These are phyloP conservation scores for Solanum pimpinellifolium DNA, from an alignment of 257 asterid species.

Conservation along the genomic window DNA sequence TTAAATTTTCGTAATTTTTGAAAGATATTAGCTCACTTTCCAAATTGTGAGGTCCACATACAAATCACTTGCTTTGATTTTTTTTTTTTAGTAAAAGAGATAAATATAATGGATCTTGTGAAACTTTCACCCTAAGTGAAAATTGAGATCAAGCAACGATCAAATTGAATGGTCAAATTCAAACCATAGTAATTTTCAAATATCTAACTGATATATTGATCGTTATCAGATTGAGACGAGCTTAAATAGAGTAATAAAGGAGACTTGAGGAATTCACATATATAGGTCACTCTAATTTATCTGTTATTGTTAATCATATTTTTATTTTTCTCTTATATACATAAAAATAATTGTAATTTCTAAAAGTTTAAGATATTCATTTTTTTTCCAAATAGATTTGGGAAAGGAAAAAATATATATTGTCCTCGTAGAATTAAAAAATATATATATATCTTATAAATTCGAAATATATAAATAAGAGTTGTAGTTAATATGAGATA, in stretches of 20 bases:
- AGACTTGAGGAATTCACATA: too few species aligned
- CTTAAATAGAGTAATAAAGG: background rate
- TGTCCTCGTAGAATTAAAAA: background rate
- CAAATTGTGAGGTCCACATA: conserved; percentile 15
- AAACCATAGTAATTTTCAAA: background rate
- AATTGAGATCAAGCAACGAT: background rate
- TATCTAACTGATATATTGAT: background rate
- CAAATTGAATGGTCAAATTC: background rate
- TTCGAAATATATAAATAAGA: background rate
- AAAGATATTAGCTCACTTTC: conserved; percentile 8
- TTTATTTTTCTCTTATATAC: background rate
- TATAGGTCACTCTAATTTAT: background rate
- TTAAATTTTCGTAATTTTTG: background rate
- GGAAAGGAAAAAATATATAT: background rate
- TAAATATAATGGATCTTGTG: conserved; percentile 2
- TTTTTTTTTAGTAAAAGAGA: background rate
- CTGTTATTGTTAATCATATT: background rate
- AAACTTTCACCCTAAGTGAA: background rate
- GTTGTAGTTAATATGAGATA: background rate
- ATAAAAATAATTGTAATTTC: rapidly evolving
- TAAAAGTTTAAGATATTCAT: background rate
- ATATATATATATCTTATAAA: background rate
- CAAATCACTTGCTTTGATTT: conserved; percentile 17
- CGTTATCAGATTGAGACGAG: background rate
- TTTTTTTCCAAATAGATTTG: background rate